Conservation (phyloP, 345 rosid genomes). For the Leavenworthia alabamica region DNA sequence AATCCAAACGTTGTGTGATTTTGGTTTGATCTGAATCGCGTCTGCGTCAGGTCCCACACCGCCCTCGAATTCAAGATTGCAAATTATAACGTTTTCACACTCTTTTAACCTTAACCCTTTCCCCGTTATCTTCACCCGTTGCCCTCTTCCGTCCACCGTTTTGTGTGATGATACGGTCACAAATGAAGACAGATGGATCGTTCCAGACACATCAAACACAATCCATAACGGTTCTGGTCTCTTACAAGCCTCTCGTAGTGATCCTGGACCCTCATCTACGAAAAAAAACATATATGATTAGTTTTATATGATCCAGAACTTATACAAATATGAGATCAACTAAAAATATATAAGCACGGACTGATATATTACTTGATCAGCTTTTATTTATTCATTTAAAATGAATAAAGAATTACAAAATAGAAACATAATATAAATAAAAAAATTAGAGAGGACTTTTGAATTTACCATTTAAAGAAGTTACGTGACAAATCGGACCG, state of each 20-base stretch:
- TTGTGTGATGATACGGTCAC: conserved; percentile 72
- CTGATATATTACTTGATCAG: not conserved
- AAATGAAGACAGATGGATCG: conserved; percentile 56
- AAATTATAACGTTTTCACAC: conserved; percentile 74
- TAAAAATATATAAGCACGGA: not conserved
- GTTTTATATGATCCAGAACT: too few species aligned
- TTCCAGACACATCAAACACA: conserved; percentile 73
- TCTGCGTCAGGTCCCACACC: conserved; percentile 87
- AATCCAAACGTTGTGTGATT: conserved; percentile 80
- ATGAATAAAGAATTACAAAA: not conserved
- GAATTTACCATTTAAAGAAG: conserved; percentile 55
- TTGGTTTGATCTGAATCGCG: conserved; percentile 92
- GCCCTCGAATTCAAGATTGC: conserved; percentile 84
- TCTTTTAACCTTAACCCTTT: conserved; percentile 88
- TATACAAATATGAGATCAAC: not conserved
- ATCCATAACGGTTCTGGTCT: conserved; percentile 86
- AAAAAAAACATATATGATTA: conserved; percentile 5
- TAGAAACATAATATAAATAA: not conserved
- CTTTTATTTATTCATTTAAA: not conserved
- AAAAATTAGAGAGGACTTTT: not conserved
- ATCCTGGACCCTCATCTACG: conserved; percentile 90
- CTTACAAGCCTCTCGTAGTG: conserved; percentile 70
- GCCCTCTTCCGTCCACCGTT: conserved; percentile 95
- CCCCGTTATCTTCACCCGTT: conserved; percentile 69
- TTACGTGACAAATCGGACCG: conserved; percentile 61